These are phyloP conservation scores for Basidiobolus heterosporus DNA, from an alignment of 371 early-diverging fungal species.

Conservation along the genomic window DNA sequence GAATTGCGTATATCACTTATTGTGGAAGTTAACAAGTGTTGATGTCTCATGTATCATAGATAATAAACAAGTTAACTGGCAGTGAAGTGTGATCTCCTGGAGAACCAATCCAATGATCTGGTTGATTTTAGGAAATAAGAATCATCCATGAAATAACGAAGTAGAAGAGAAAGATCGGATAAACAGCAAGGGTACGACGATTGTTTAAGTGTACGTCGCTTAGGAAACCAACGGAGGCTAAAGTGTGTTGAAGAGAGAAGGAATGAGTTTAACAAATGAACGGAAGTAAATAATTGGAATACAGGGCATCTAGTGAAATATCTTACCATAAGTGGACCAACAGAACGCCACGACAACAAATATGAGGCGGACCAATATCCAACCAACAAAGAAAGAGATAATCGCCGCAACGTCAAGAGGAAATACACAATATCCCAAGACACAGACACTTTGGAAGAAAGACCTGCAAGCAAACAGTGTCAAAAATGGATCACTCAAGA, in stretches of 20 bases:
- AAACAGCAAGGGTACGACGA: conserved; percentile 69
- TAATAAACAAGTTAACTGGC: no score
- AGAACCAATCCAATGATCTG: no score
- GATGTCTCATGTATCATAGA: no score
- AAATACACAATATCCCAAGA: conserved; percentile 89
- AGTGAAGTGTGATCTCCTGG: no score
- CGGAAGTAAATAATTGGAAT: neutral
- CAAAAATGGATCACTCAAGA: neutral
- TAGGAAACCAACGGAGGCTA: conserved; percentile 79
- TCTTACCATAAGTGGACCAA: conserved; percentile 75
- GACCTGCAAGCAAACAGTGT: conserved; percentile 29
- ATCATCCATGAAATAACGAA: conserved; percentile 84
- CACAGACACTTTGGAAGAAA: conserved; percentile 87
- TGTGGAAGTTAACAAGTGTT: no score
- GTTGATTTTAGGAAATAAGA: conserved; percentile 41
- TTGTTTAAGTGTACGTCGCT: conserved; percentile 64
- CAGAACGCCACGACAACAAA: conserved; percentile 50
- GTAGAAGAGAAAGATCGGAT: conserved; percentile 84
- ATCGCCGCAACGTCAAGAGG: conserved; percentile 69
- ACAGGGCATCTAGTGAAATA: no score
- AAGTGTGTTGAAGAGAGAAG: neutral
- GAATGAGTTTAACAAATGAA: neutral
- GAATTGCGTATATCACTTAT: no score
- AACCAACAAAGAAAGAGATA: conserved; percentile 40
- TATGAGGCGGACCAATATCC: conserved; percentile 48